Base-by-base conservation (phyloP, 1,284 basidiomycete genomes). In the Boletus coffeatus region DNA sequence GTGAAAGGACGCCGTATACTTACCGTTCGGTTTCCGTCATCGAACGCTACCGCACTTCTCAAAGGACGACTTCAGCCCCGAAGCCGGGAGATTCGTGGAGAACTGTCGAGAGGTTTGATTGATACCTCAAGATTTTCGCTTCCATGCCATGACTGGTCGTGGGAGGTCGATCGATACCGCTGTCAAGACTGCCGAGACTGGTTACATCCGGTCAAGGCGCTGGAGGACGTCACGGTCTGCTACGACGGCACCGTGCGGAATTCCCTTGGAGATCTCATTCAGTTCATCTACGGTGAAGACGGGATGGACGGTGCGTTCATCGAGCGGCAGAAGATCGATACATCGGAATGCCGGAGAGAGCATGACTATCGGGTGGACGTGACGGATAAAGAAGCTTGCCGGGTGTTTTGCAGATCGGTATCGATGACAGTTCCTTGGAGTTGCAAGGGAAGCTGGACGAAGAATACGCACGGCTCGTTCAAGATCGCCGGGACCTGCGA, bases 61-160 rank as follows among this genome's bases (percentile, higher is more conserved):
- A 14, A 98, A 99, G 81, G 97, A 99, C 72, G 97, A 99, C 77
- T 99, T 96, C 78, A 25, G 25, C 72, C 96, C 97, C 3, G 96
- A 99, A 73, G 90, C 95, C 18, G 88, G 96, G 65, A 97, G 97
- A 9, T 99, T 99, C 77, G 96, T 99, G 65, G 97, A 99, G 76
- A 99, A 99, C 76, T 99, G 73, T 82, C 99, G 36, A 91, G 96
- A 68, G 97, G 32, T 32, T 32, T 32, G 97, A 57, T 76, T 99
- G 66, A 99, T 96, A 0, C 96, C 97, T 0, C 96, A 98, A 70
- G 97, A 99, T 74, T 99, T 96, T 84, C 99, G 99, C 85, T 99
- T 99, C 88, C 97, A 99, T 79, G 97, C 97, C 62, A 99, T 99
- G 97, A 96, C 96, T 71, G 97, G 97, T 80, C 91, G 97, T 72